Evolutionary conservation across 164 flowering plant species (phyloP).

Genomic region (Tinospora cordifolia): DNA sequence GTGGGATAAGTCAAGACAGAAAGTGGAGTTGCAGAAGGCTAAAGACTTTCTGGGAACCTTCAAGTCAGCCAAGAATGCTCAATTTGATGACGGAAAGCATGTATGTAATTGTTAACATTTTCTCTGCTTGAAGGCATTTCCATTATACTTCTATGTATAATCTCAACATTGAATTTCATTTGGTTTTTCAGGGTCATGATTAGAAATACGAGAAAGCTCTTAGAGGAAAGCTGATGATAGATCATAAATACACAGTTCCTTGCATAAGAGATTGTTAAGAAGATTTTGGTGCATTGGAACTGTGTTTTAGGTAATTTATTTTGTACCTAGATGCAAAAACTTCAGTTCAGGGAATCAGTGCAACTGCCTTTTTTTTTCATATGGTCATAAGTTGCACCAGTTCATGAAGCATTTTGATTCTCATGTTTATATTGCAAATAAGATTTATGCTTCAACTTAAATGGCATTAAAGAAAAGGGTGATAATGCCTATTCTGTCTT

Average conservation of each 20-base stretch:
- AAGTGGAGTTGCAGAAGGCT: slow-evolving; percentile 52
- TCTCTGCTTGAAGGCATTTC: neutral
- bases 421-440: neutral
- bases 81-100: slow-evolving; percentile 88
- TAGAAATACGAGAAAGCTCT: neutral
- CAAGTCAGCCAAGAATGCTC: slow-evolving; percentile 89
- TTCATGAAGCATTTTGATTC: neutral
- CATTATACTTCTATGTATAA: neutral
- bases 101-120: slow-evolving; percentile 11
- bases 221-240: neutral
- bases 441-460: too few species aligned
- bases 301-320: neutral
- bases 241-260: slow-evolving; percentile 3
- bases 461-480: too few species aligned
- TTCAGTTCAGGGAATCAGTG: neutral
- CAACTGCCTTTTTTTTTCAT: neutral
- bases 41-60: slow-evolving; percentile 69
- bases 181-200: slow-evolving; percentile 8
- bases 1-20: slow-evolving; percentile 73
- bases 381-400: neutral
- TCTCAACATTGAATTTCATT: neutral
- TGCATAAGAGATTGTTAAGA: neutral
- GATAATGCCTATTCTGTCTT: too few species aligned
- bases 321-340: neutral
- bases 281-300: neutral